phyloP scores from a whole-genome alignment of 306 rosid species.

The Rosa chinensis region DNA sequence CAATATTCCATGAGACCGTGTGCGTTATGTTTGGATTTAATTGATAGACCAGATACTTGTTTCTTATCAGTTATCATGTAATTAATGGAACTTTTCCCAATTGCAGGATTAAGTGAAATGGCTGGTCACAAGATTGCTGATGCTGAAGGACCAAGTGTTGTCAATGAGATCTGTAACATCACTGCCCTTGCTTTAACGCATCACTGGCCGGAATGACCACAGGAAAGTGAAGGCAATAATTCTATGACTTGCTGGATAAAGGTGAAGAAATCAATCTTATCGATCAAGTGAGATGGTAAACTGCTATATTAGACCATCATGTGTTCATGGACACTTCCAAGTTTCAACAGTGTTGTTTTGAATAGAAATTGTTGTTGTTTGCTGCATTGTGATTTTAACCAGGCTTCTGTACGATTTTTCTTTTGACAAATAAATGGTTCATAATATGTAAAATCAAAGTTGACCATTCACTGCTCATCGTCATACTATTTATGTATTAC shows the following conservation, averaged over 20 bases:
- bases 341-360: too few species aligned
- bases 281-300: too few species aligned
- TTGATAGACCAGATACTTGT: too few species aligned
- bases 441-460: not conserved
- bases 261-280: too few species aligned
- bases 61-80: too few species aligned
- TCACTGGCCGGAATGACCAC: slow-evolving; percentile 77
- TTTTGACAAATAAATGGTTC: not conserved
- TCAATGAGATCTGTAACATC: slow-evolving; percentile 64
- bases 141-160: slow-evolving; percentile 81
- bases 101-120: slow-evolving; percentile 52
- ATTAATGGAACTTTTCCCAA: not conserved
- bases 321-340: too few species aligned
- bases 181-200: slow-evolving; percentile 59
- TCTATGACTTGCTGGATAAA: too few species aligned
- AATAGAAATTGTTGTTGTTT: too few species aligned
- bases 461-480: too few species aligned
- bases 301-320: too few species aligned
- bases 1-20: too few species aligned
- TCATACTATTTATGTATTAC: not conserved
- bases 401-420: not conserved
- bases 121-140: slow-evolving; percentile 78
- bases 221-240: slow-evolving; percentile 9
- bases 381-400: not conserved
- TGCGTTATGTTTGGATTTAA: too few species aligned